Evolutionary conservation across 768 basidiomycete species (phyloP).

Genomic region (Scleroderma citrinum): DNA sequence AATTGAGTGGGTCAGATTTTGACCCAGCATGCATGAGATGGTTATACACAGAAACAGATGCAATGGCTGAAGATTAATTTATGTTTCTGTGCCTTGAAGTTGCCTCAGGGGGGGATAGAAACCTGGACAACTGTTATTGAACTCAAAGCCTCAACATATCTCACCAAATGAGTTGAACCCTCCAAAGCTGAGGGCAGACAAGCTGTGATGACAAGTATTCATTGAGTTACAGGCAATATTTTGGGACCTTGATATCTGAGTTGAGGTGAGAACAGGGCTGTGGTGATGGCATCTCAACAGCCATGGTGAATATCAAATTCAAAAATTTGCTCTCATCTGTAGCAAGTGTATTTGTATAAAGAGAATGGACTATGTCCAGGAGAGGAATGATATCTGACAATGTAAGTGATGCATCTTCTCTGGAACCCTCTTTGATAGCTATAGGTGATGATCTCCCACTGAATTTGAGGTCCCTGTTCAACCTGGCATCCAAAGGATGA

Average conservation of each 20-base stretch:
- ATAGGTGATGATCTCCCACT: constrained; percentile 52
- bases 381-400: no score
- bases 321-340: no score
- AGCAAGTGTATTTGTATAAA: no score
- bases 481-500: constrained; percentile 55
- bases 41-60: constrained; percentile 77
- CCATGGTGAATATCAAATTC: no score
- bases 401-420: no score
- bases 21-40: constrained; percentile 56
- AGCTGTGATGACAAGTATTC: constrained; percentile 27
- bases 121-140: constrained; percentile 48
- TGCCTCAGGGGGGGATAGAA: no score
- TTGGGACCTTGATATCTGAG: no score
- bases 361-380: no score
- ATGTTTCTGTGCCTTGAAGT: no score
- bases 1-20: constrained; percentile 73
- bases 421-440: no score
- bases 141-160: constrained; percentile 75
- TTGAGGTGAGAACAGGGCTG: no score
- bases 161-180: constrained; percentile 78
- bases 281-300: no score
- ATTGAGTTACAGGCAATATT: constrained; percentile 14
- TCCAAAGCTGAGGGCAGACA: constrained; percentile 58
- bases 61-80: constrained; percentile 69
- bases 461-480: constrained; percentile 71